A percentile compares a stretch with the other conserved stretches of the same genome.
These are phyloP conservation scores for Quercus ilex DNA, from an alignment of 306 rosid species.

Conservation along the genomic window DNA sequence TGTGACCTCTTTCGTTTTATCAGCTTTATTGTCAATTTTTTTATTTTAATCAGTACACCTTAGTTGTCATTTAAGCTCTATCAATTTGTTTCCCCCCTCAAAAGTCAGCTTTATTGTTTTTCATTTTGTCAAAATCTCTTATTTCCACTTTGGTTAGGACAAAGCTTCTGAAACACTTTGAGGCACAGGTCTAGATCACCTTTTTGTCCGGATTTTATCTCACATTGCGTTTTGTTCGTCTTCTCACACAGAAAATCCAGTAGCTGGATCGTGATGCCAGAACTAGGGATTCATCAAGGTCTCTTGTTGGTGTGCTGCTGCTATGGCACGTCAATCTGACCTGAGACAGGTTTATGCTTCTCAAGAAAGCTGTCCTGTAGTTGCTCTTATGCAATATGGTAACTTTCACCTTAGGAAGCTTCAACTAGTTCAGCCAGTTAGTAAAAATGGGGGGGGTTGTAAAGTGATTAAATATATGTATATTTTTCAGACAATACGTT, in stretches of 20 bases:
- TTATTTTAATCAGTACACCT: too few relatives aligned
- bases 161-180: too few relatives aligned
- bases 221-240: neutral
- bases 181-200: neutral
- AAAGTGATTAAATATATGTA: slow-evolving; percentile 22
- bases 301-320: slow-evolving; percentile 2
- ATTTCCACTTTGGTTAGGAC: too few relatives aligned
- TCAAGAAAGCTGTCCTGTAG: slow-evolving; percentile 15
- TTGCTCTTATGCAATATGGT: slow-evolving; percentile 25
- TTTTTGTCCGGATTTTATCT: neutral
- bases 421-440: neutral
- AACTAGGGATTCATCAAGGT: neutral
- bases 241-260: slow-evolving; percentile 44
- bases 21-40: too few relatives aligned
- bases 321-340: slow-evolving; percentile 14
- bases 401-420: neutral
- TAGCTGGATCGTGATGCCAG: slow-evolving; percentile 30
- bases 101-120: too few relatives aligned
- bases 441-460: slow-evolving; percentile 14
- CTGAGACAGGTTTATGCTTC: slow-evolving; percentile 8
- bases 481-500: slow-evolving; percentile 24
- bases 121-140: too few relatives aligned
- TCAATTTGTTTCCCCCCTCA: too few relatives aligned
- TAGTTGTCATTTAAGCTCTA: too few relatives aligned
- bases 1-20: too few relatives aligned